These are phyloP conservation scores for Metarhizium humberi DNA, from an alignment of 2,329 filamentous ascomycete species.

Conservation along the genomic window DNA sequence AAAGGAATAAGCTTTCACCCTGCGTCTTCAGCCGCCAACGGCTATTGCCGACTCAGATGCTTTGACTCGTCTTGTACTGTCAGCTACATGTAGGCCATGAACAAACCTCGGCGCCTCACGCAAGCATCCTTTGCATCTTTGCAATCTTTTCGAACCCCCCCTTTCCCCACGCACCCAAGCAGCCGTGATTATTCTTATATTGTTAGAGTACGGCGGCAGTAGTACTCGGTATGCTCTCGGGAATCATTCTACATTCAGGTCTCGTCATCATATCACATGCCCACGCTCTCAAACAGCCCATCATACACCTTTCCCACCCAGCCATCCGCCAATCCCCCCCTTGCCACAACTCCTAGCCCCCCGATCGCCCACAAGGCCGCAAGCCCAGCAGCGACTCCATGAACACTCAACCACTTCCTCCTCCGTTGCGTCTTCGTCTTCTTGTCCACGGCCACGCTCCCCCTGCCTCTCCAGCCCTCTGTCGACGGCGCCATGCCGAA, in stretches of 20 bases:
- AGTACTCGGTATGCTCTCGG: no score
- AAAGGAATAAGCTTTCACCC: no score
- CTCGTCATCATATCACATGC: slow-evolving; percentile 13
- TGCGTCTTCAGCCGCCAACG: no score
- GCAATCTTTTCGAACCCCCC: background rate
- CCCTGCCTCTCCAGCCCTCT: slow-evolving; percentile 35
- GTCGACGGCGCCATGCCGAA: slow-evolving; percentile 53
- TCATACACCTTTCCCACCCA: slow-evolving; percentile 81
- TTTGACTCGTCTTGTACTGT: background rate
- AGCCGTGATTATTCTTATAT: background rate
- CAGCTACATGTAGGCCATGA: background rate
- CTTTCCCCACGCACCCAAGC: background rate
- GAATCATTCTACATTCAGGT: no score
- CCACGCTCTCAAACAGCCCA: slow-evolving; percentile 38
- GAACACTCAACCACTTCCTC: slow-evolving; percentile 62
- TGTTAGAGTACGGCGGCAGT: no score
- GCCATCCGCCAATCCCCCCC: slow-evolving; percentile 58
- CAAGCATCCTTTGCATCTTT: no score
- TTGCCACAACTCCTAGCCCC: slow-evolving; percentile 67
- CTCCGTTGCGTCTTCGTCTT: slow-evolving; percentile 45
- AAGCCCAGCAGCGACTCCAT: slow-evolving; percentile 49
- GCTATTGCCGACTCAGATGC: no score
- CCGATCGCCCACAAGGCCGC: slow-evolving; percentile 72
- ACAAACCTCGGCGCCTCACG: no score
- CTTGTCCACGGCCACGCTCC: slow-evolving; percentile 36